These are phyloP conservation scores for Mycena vulgaris DNA, from an alignment of 768 basidiomycete genomes.

Conservation along the genomic window DNA sequence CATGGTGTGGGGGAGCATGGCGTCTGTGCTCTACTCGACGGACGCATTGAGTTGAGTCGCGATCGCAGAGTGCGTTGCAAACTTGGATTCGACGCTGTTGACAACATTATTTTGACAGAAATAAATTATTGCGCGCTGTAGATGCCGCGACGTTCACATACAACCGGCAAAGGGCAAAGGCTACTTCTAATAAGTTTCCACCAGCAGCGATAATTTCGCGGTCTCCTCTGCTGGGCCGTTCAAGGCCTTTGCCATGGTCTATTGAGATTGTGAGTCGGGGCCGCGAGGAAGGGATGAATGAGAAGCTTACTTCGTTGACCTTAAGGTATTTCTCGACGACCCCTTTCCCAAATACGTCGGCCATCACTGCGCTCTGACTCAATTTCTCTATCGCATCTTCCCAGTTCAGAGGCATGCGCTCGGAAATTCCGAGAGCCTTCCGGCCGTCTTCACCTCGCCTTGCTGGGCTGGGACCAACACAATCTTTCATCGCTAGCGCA, in stretches of 20 bases:
- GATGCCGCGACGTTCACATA: too few relatives aligned
- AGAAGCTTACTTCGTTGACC: not conserved
- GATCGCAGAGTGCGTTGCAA: too few relatives aligned
- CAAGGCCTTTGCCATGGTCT: not conserved
- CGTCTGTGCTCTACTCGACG: too few relatives aligned
- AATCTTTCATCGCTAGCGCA: constrained; percentile 57
- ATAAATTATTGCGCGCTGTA: too few relatives aligned
- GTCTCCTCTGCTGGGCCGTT: not conserved
- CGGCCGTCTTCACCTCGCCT: constrained; percentile 63
- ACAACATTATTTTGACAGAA: too few relatives aligned
- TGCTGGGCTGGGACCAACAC: constrained; percentile 52
- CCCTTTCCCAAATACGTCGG: not conserved
- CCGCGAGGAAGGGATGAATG: not conserved
- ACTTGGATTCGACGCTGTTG: too few relatives aligned
- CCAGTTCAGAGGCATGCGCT: constrained; percentile 65
- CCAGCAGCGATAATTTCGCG: not conserved
- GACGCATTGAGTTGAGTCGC: too few relatives aligned
- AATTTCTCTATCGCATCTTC: constrained; percentile 63
- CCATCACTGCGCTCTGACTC: not conserved
- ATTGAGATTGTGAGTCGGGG: not conserved
- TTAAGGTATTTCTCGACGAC: not conserved
- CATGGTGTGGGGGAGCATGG: too few relatives aligned
- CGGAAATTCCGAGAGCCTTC: constrained; percentile 60
- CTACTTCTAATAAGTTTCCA: constrained; percentile 4
- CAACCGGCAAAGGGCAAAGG: too few relatives aligned